Percentiles rank a stretch among this genome's conserved stretches.
phyloP scores from a whole-genome alignment of 2,329 filamentous ascomycete species.

The Helotiales sp. region DNA sequence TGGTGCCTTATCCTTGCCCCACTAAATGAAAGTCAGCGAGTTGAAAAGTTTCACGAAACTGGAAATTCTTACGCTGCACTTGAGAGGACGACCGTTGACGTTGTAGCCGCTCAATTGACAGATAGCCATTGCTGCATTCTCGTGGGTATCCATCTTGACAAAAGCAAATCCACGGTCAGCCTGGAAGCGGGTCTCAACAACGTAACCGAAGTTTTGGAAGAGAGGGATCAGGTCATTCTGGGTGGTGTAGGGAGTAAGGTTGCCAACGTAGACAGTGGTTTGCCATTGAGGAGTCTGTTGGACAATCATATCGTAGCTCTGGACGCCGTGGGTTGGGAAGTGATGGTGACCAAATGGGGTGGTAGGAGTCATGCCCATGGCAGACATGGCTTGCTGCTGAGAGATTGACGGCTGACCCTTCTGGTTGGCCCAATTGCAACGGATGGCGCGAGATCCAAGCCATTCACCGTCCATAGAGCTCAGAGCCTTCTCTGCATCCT shows the following conservation, averaged over 20 bases:
- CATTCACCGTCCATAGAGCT: constrained; percentile 99
- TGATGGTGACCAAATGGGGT: constrained; percentile 96
- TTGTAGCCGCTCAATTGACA: constrained; percentile 98
- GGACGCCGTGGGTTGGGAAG: constrained; percentile 93
- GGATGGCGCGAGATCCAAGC: constrained; percentile 96
- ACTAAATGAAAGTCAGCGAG: constrained; percentile 57
- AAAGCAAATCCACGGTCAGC: constrained; percentile 97
- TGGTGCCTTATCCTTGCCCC: constrained; percentile 98
- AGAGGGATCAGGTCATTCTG: constrained; percentile 96
- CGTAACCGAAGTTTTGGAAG: constrained; percentile 98
- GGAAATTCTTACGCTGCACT: constrained; percentile 85
- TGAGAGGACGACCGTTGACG: constrained; percentile 92
- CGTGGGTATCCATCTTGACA: constrained; percentile 98
- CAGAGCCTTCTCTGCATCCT: constrained; percentile 92
- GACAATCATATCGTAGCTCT: constrained; percentile 97
- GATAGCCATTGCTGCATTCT: constrained; percentile 97
- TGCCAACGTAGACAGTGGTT: constrained; percentile 97
- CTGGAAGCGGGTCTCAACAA: constrained; percentile 96
- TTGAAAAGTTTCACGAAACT: constrained; percentile 9
- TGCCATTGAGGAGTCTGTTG: constrained; percentile 96
- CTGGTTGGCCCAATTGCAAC: constrained; percentile 99
- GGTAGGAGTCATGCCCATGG: constrained; percentile 97
- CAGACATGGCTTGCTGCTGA: constrained; percentile 94
- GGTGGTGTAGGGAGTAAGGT: constrained; percentile 95
- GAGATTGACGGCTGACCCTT: constrained; percentile 99